phyloP scores from a whole-genome alignment of 2,329 filamentous ascomycete species.

The Sporothrix phasma region DNA sequence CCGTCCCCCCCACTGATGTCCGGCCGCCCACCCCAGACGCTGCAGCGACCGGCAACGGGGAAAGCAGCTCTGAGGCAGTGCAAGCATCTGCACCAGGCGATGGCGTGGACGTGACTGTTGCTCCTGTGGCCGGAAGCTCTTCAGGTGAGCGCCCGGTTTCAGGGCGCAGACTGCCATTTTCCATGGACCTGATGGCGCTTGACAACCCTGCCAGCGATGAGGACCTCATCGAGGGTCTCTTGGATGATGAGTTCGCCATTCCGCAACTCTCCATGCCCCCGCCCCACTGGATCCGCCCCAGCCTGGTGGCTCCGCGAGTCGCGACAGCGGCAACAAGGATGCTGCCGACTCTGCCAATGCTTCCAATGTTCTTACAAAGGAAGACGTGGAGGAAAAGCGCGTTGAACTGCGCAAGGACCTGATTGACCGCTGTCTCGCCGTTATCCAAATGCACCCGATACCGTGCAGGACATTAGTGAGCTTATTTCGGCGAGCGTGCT shows the following conservation, averaged over 20 bases:
- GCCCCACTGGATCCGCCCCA: not conserved
- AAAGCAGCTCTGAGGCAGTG: not conserved
- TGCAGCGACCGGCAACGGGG: not conserved
- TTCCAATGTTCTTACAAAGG: conserved; percentile 40
- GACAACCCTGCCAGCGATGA: conserved; percentile 24
- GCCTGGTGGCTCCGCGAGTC: not conserved
- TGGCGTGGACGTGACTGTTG: not conserved
- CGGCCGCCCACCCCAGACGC: not conserved
- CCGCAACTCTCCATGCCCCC: not conserved
- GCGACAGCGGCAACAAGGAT: not conserved
- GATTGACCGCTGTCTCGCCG: conserved; percentile 82
- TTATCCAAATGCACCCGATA: conserved; percentile 75
- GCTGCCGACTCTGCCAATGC: conserved; percentile 20
- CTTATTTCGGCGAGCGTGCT: conserved; percentile 66
- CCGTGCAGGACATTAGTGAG: conserved; percentile 85
- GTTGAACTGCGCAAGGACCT: conserved; percentile 62
- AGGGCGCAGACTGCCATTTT: conserved; percentile 16
- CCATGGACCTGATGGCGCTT: conserved; percentile 26
- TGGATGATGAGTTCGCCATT: not conserved
- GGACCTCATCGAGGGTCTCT: conserved; percentile 1
- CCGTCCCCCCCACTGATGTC: conserved; percentile 53
- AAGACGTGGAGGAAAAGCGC: conserved; percentile 71
- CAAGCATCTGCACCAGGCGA: not conserved
- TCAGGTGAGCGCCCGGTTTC: not conserved
- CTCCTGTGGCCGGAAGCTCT: not conserved